Evolutionary conservation across 2,329 filamentous ascomycete species (phyloP).

Genomic region (Macrophomina phaseolina): DNA sequence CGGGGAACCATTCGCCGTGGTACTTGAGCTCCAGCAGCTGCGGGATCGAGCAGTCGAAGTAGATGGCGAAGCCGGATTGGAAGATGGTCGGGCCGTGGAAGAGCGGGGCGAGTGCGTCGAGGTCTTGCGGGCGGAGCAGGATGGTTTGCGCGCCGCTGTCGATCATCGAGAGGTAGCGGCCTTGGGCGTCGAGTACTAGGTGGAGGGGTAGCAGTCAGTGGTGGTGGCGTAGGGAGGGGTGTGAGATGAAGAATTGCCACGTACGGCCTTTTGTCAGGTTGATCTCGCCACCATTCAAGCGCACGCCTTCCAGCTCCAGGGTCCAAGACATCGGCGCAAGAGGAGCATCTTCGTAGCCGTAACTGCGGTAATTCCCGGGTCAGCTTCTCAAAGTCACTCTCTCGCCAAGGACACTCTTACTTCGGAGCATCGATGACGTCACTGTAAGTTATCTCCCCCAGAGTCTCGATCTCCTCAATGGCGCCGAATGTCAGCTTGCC

Average conservation of each 20-base stretch:
- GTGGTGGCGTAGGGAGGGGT: background rate
- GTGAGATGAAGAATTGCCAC: background rate
- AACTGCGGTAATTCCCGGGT: background rate
- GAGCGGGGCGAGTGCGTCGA: slow-evolving; percentile 2
- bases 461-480: background rate
- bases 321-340: slow-evolving; percentile 5
- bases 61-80: slow-evolving; percentile 4
- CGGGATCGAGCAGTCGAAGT: slow-evolving; percentile 5
- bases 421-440: slow-evolving; percentile 10
- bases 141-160: slow-evolving; percentile 1
- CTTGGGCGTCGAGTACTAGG: background rate
- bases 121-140: background rate
- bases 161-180: slow-evolving; percentile 9
- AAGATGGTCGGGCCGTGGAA: slow-evolving; percentile 7
- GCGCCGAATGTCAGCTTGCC: slow-evolving; percentile 7
- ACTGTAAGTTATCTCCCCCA: slow-evolving; percentile 2
- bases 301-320: background rate
- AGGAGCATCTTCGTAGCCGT: background rate
- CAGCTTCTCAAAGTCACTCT: background rate
- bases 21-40: slow-evolving; percentile 14
- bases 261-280: slow-evolving; percentile 2
- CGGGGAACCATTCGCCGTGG: slow-evolving; percentile 10
- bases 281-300: slow-evolving; percentile 17
- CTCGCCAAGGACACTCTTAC: background rate
- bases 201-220: background rate